Conservation (phyloP, 352 stramenopile species). For the Albugo laibachii region DNA sequence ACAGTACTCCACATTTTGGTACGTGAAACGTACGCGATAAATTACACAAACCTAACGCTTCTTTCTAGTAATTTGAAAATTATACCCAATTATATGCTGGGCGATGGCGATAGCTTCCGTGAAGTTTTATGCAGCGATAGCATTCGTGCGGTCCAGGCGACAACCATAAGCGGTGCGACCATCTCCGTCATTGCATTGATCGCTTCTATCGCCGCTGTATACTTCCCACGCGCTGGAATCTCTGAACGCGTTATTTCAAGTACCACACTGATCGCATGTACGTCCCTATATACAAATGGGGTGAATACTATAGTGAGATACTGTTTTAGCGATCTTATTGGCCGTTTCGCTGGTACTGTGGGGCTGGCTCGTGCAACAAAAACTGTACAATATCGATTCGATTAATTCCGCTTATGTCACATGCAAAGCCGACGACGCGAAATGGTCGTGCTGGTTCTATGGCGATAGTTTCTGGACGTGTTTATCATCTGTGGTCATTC, state of each 20-base stretch:
- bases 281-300: constrained; percentile 7
- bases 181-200: constrained; percentile 38
- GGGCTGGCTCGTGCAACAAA: constrained; percentile 53
- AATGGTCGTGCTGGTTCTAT: constrained; percentile 78
- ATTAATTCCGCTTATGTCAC: constrained; percentile 54
- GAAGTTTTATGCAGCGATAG: constrained; percentile 44
- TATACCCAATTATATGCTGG: constrained; percentile 68
- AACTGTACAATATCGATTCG: constrained; percentile 52
- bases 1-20: constrained; percentile 61
- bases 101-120: constrained; percentile 49
- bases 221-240: constrained; percentile 47
- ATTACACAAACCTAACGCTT: not conserved
- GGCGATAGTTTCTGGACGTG: constrained; percentile 74
- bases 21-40: not conserved
- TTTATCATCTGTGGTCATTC: constrained; percentile 50
- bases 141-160: constrained; percentile 49
- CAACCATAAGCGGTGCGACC: constrained; percentile 29
- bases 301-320: not conserved
- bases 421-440: constrained; percentile 35
- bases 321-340: constrained; percentile 33
- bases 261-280: constrained; percentile 62
- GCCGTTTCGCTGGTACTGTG: constrained; percentile 58
- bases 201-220: constrained; percentile 45
- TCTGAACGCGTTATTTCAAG: constrained; percentile 54
- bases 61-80: constrained; percentile 8